Evolutionary conservation across 164 flowering plant species (phyloP).

Genomic region (Macadamia tetraphylla): DNA sequence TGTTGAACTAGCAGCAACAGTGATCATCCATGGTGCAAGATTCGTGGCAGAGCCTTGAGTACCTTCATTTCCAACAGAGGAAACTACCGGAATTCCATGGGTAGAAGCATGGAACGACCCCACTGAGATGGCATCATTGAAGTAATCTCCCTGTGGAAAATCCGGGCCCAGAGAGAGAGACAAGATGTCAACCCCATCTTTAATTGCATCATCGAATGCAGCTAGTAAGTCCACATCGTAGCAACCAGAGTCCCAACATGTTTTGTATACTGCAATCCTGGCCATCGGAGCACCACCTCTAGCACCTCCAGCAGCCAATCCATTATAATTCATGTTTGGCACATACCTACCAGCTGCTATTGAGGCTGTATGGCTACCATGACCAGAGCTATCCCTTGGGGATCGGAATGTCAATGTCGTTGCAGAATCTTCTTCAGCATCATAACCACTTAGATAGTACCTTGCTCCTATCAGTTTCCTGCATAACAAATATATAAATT

Average conservation of each 20-base stretch:
- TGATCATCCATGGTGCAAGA: slow-evolving; percentile 81
- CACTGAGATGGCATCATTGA: slow-evolving; percentile 71
- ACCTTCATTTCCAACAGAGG: slow-evolving; percentile 74
- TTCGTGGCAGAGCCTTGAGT: slow-evolving; percentile 59
- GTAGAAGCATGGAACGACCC: slow-evolving; percentile 77
- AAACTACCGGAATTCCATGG: slow-evolving; percentile 60
- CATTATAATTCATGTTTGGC: slow-evolving; percentile 48
- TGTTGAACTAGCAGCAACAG: slow-evolving; percentile 73
- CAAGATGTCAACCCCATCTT: slow-evolving; percentile 67
- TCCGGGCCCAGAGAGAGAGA: slow-evolving; percentile 73
- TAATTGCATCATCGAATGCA: slow-evolving; percentile 82
- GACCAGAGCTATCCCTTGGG: slow-evolving; percentile 77
- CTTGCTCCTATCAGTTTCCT: slow-evolving; percentile 86
- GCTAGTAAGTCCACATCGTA: slow-evolving; percentile 75
- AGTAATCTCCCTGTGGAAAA: slow-evolving; percentile 66
- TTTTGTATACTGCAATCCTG: slow-evolving; percentile 72
- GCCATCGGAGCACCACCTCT: slow-evolving; percentile 86
- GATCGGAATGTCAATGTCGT: slow-evolving; percentile 40
- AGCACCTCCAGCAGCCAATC: slow-evolving; percentile 70
- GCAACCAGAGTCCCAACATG: slow-evolving; percentile 83
- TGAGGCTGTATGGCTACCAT: slow-evolving; percentile 90
- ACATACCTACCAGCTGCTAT: slow-evolving; percentile 79
- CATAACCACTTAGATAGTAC: slow-evolving; percentile 56
- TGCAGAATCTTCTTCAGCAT: slow-evolving; percentile 47
- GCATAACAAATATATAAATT: slow-evolving; percentile 2